Evolutionary conservation across 2,329 filamentous ascomycete genomes (phyloP), one percentile per base, ranked within the genome.

Genomic region (Cordyceps javanica): DNA sequence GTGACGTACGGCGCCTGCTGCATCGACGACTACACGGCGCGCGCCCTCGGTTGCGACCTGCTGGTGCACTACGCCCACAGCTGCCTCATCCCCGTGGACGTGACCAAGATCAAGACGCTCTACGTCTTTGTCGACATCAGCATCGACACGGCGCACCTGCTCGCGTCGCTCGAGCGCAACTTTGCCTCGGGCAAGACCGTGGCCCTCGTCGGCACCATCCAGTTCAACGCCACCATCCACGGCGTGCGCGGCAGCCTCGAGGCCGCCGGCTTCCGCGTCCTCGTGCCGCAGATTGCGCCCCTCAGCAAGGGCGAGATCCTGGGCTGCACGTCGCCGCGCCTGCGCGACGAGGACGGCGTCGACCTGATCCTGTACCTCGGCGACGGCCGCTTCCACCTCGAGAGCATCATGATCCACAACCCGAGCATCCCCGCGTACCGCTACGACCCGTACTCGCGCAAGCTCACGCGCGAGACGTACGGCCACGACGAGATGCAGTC

Each of bases 321-420:
- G 1, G 94, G 94, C n/a, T 99, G 94, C 72, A 99, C 94, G 8
- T 96, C 92, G 0, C 94, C 94, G 0, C 81, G 82, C 23, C 77
- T 93, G 3, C 70, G 77, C 14, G 71, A 80, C 11, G 77, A 77
- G 11, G 81, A 82, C 48, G 75, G 73, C 42, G 83, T 92, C 23
- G 90, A 96, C 68, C 73, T 91, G 62, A 87, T 97, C 46, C 77
- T 97, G 1, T 97, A 97, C 70, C 83, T 97, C 14, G 92, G 92
- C 48, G 92, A 97, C 68, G 92, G 92, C 13, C 84, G 92, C 59
- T 97, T 97, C 77, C 94, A 99, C 70, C 87, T 99, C 44, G 94
- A 99, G 73, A 95, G 90, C 67, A 93, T 95, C 67, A 99, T 99
- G 93, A 99, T 99, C 63, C 94, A 97, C 69, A 99, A 99, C 73